Evolutionary conservation across 441 rosid genomes (phyloP).

Genomic region (Corymbia citriodora): DNA sequence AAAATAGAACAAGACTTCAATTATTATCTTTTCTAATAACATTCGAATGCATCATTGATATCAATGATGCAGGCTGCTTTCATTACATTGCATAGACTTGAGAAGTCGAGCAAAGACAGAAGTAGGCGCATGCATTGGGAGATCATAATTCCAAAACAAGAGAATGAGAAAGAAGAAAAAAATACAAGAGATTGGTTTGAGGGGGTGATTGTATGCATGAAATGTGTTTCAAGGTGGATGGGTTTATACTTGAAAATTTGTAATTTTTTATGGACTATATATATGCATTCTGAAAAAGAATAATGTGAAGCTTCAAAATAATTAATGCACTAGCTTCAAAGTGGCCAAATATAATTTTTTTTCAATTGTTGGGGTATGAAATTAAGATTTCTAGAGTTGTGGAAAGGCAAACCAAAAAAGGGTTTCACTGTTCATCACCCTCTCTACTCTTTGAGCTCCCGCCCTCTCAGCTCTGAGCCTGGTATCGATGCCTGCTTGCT

Average conservation of each 20-base stretch:
- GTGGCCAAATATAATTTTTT: neutral
- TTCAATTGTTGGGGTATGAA: neutral
- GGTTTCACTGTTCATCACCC: no score
- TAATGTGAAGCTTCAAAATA: neutral
- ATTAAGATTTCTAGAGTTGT: no score
- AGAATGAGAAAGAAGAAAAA: neutral
- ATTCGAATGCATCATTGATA: neutral
- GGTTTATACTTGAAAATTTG: neutral
- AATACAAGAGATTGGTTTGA: neutral
- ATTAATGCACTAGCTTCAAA: neutral
- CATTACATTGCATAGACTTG: neutral
- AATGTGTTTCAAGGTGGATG: neutral
- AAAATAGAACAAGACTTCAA: no score
- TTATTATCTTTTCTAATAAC: no score
- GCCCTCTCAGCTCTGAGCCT: no score
- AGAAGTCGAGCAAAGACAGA: neutral
- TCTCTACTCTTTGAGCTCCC: no score
- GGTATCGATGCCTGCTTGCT: no score
- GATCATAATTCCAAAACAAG: neutral
- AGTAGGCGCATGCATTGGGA: neutral
- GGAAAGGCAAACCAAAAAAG: no score
- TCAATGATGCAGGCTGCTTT: neutral
- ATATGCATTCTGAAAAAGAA: neutral
- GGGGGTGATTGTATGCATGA: neutral
- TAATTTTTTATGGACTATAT: neutral